Conservation (phyloP, 192 early-diverging fungal species). For the Dissophora globulifera region DNA sequence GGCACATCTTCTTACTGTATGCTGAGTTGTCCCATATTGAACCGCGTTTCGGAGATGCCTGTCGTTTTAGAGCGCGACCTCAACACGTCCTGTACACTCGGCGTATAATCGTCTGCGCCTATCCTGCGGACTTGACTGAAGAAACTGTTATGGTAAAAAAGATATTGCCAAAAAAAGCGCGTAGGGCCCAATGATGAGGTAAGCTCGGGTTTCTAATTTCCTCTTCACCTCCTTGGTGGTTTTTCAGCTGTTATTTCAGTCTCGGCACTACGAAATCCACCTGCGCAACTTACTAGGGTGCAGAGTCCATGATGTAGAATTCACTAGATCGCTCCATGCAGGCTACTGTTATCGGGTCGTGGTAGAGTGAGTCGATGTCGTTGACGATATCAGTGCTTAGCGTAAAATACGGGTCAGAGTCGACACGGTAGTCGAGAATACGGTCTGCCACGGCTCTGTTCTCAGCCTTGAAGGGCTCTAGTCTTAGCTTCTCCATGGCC, state of each 20-base stretch:
- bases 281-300: slow-evolving; percentile 80
- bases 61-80: slow-evolving; percentile 97
- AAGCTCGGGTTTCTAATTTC: too few relatives aligned
- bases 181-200: too few relatives aligned
- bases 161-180: too few relatives aligned
- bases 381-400: slow-evolving; percentile 75
- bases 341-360: slow-evolving; percentile 72
- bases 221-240: background rate
- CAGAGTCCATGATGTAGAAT: slow-evolving; percentile 93
- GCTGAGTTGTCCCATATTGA: slow-evolving; percentile 89
- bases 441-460: slow-evolving; percentile 57
- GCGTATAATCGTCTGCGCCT: slow-evolving; percentile 83
- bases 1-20: slow-evolving; percentile 84
- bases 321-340: slow-evolving; percentile 80
- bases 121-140: slow-evolving; percentile 91
- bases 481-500: slow-evolving; percentile 73
- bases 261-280: too few relatives aligned
- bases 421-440: slow-evolving; percentile 59
- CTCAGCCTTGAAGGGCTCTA: slow-evolving; percentile 61
- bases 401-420: slow-evolving; percentile 62
- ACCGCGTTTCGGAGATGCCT: slow-evolving; percentile 96
- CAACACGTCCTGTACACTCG: slow-evolving; percentile 93
- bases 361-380: slow-evolving; percentile 77
- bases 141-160: too few relatives aligned
- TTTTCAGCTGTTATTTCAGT: too few relatives aligned